Conservation (phyloP, 1,284 basidiomycete genomes). For the Irpex sp. region DNA sequence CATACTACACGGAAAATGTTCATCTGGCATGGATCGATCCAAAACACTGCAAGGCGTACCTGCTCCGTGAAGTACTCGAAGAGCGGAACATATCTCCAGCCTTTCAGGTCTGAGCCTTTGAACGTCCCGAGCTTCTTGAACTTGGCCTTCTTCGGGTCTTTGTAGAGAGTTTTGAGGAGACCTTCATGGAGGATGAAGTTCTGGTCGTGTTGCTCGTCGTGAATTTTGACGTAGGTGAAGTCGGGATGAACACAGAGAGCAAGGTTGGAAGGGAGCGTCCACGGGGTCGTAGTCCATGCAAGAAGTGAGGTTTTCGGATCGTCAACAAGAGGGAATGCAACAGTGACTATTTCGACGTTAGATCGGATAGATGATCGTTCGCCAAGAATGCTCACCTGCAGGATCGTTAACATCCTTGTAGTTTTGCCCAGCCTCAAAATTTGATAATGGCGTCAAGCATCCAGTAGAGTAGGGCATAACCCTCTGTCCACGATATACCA, state of each 20-base stretch:
- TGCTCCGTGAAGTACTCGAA: constrained; percentile 97
- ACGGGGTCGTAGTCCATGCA: constrained; percentile 99
- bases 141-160: constrained; percentile 97
- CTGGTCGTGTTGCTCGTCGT: constrained; percentile 84
- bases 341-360: constrained; percentile 60
- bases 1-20: constrained; percentile 52
- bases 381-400: constrained; percentile 53
- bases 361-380: background rate
- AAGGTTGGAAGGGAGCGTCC: constrained; percentile 97
- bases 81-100: constrained; percentile 94
- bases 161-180: constrained; percentile 89
- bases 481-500: constrained; percentile 91
- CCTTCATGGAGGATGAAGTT: constrained; percentile 95
- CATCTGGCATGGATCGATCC: background rate
- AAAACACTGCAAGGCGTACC: constrained; percentile 37
- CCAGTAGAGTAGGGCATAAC: constrained; percentile 99
- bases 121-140: constrained; percentile 89
- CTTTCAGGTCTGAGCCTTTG: constrained; percentile 91
- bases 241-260: constrained; percentile 96
- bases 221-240: constrained; percentile 95
- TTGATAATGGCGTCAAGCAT: constrained; percentile 94
- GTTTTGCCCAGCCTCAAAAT: constrained; percentile 94
- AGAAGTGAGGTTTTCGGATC: constrained; percentile 90
- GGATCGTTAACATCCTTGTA: constrained; percentile 97
- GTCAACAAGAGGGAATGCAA: constrained; percentile 90